Conservation (phyloP, 2,329 filamentous ascomycete genomes). For the Cercospora zeae-maydis region DNA sequence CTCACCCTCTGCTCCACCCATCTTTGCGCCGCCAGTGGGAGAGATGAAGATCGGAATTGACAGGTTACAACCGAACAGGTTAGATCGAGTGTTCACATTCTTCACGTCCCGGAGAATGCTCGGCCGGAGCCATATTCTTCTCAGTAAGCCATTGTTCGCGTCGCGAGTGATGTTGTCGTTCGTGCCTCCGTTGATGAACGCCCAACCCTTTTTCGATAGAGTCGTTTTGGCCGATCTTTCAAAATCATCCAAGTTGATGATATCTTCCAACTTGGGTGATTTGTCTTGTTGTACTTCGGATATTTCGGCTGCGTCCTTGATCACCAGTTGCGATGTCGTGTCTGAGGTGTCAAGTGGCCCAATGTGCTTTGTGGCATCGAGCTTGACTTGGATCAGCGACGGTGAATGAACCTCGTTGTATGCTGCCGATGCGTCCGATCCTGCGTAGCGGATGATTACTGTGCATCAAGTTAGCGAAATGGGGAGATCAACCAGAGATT, state of each 20-base stretch:
- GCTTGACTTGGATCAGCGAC: slow-evolving; percentile 40
- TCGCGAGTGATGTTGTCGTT: slow-evolving; percentile 48
- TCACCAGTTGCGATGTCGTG: slow-evolving; percentile 31
- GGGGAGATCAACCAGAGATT: background rate
- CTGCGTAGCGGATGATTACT: slow-evolving; percentile 52
- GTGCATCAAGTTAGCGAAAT: slow-evolving; percentile 59
- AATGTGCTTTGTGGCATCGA: slow-evolving; percentile 43
- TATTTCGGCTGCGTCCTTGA: slow-evolving; percentile 30
- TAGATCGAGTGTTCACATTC: slow-evolving; percentile 35
- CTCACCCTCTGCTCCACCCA: slow-evolving; percentile 35
- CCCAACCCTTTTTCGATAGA: slow-evolving; percentile 40
- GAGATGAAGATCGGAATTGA: slow-evolving; percentile 39
- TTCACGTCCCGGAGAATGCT: slow-evolving; percentile 45
- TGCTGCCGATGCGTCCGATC: slow-evolving; percentile 52
- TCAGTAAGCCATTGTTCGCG: slow-evolving; percentile 43
- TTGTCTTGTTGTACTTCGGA: slow-evolving; percentile 27
- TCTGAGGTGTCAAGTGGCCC: slow-evolving; percentile 36
- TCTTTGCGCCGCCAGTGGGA: slow-evolving; percentile 35
- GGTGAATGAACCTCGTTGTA: slow-evolving; percentile 53
- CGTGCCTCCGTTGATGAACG: slow-evolving; percentile 48
- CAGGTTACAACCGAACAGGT: slow-evolving; percentile 34
- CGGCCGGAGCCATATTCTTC: slow-evolving; percentile 47
- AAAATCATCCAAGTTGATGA: slow-evolving; percentile 49
- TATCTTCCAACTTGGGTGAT: slow-evolving; percentile 46
- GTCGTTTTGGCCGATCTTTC: slow-evolving; percentile 40